A percentile compares a stretch with the other conserved stretches of the same genome.
Conservation (phyloP, 495 filamentous ascomycete species). For the Talaromyces ruber region DNA sequence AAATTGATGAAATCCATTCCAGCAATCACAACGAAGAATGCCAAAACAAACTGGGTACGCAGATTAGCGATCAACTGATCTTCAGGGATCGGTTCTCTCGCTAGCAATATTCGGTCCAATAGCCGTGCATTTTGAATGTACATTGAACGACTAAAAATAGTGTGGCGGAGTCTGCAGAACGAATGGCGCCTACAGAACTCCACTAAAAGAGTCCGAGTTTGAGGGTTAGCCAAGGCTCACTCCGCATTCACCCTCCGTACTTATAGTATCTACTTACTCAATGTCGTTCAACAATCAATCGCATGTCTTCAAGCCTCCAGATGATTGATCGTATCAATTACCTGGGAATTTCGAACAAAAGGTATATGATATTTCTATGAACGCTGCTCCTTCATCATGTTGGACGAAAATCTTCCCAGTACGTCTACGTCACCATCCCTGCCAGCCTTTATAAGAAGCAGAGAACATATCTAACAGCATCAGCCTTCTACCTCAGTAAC, state of each 20-base stretch:
- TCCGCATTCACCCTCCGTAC: neutral
- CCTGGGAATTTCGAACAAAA: neutral
- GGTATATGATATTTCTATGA: neutral
- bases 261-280: neutral
- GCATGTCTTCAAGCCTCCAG: neutral
- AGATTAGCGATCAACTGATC: neutral
- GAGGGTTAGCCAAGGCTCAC: neutral
- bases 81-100: neutral
- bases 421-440: conserved; percentile 16
- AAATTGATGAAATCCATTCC: neutral
- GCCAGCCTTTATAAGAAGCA: neutral
- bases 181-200: neutral
- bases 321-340: neutral
- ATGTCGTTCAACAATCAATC: neutral
- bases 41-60: no score
- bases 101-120: neutral
- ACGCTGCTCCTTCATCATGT: conserved; percentile 43
- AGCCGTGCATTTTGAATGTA: neutral
- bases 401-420: conserved; percentile 93
- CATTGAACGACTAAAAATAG: neutral
- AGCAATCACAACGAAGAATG: neutral
- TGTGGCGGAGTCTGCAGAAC: neutral
- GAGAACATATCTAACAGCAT: neutral
- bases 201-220: neutral
- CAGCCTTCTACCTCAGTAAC: conserved; percentile 57